Evolutionary conservation across 2,329 filamentous ascomycete genomes (phyloP), one percentile per base, ranked within the genome.

Genomic region (Madurella mycetomatis): DNA sequence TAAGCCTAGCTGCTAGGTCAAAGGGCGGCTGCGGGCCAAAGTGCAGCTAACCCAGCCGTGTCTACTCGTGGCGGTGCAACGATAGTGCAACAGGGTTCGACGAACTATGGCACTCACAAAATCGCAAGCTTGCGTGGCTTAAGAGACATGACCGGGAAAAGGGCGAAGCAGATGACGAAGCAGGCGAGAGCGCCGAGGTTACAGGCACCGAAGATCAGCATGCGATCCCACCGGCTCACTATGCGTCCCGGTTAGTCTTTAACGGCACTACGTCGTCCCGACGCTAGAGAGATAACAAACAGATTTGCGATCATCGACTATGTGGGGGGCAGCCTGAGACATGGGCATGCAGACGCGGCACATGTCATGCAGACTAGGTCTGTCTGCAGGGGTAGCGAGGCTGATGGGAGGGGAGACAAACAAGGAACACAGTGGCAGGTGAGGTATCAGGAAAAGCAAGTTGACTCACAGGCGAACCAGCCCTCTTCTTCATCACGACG

Each of bases 181-280:
- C 95, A 92, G 63, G 88, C 90, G 61, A 90, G 79, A 60, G 94
- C 91, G 58, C 87, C 91, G 64, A 96, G 73, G 73, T 96, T 95
- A 76, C 92, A 95, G 67, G 86, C 90, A 61, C 83, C 86, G 73
- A 99, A 99, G 66, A 97, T 83, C 70, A 99, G 80, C 68, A 97
- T 76, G 54, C 92, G 88, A 75, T 99, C 94, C 94, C 92, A 97
- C 75, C 92, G 84, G 76, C 90, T 96, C 77, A 99, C 94, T 97
- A 31, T 48, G 73, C 68, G 66, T 61, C 56, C 58, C 56, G 61
- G 60, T 68, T 66, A 65, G 70, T 69, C 60, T 66, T 25, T 25
- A 7, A 7, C 25, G 25, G 25, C 25, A 25, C 25, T 25, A 25
- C 4, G 25, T 25, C 25, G 25, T 25, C 25, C 25, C 25, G 25